Conservation (phyloP, 1,284 basidiomycete genomes). For the Neotropicomus parvogracilis region DNA sequence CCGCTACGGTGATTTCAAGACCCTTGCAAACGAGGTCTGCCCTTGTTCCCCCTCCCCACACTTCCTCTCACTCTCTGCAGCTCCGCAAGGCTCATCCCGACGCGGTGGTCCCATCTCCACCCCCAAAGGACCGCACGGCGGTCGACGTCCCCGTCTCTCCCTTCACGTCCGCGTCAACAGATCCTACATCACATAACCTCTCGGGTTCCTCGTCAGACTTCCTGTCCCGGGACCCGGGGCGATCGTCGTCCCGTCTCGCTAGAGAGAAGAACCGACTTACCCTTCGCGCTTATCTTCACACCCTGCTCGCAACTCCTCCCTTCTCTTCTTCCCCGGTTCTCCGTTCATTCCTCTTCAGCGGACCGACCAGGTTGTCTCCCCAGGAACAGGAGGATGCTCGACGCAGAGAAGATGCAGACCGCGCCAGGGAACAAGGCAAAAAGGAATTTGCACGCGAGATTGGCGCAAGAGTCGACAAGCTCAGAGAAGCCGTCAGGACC, state of each 20-base stretch:
- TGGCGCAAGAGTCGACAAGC: constrained; percentile 77
- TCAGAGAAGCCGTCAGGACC: constrained; percentile 80
- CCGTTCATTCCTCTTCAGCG: constrained; percentile 80
- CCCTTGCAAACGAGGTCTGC: constrained; percentile 77
- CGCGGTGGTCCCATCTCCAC: constrained; percentile 73
- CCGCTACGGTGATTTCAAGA: constrained; percentile 92
- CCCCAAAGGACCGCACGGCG: constrained; percentile 81
- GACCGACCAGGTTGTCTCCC: constrained; percentile 66
- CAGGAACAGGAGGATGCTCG: constrained; percentile 81
- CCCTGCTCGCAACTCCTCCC: constrained; percentile 69
- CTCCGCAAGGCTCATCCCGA: constrained; percentile 82
- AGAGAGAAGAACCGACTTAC: constrained; percentile 96
- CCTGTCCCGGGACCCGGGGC: constrained; percentile 1
- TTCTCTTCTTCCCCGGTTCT: constrained; percentile 85
- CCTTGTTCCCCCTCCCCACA: background rate
- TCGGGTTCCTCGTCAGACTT: constrained; percentile 7
- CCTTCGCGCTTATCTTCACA: constrained; percentile 86
- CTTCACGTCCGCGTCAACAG: background rate
- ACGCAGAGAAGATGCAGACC: constrained; percentile 85
- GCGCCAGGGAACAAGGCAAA: constrained; percentile 84
- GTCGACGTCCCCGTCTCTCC: constrained; percentile 44
- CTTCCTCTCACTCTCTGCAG: constrained; percentile 39
- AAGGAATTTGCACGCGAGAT: constrained; percentile 87
- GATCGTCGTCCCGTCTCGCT: constrained; percentile 52
- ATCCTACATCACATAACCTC: background rate